Base-by-base conservation (phyloP, 2,329 filamentous ascomycete genomes). In the Alternaria novae-zelandiae region DNA sequence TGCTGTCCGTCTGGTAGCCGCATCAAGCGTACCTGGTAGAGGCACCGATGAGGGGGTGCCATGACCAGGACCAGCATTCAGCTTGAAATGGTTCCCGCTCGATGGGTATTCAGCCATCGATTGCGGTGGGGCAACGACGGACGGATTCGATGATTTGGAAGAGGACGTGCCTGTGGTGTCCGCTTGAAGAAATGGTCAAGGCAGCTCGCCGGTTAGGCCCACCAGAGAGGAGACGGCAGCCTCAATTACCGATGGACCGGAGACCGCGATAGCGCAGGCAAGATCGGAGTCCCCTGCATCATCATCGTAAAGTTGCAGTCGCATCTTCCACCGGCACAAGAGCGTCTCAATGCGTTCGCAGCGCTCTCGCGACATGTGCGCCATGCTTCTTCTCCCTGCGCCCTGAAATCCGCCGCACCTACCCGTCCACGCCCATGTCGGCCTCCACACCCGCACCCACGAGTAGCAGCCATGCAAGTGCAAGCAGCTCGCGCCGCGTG, bases 401-500 rank as follows among this genome's bases (percentile, higher is more conserved):
- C 44, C 46, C 20, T 66, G 60, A 66, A 54, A n/a, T 44, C 55
- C 53, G 45, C 59, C 54, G 61, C 56, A 61, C 57, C 45, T 25
- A 50, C 58, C 58, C 50, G 41, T 32, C 54, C 59, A 41, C 59
- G 44, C 47, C 59, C 43, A 65, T 55, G 59, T 51, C 62, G 20
- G n/a, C 65, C 26, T 46, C 59, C 46, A 59, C 58, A 23, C 55
- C 61, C 59, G 54, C 62, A 50, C 57, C 68, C 32, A 54, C 63
- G 45, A 44, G 61, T 43, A 51, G 54, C 64, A 54, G 49, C 28
- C 49, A 32, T 25, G 53, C 62, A 11, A 47, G 32, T 25, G 53
- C 62, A 11, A 47, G 32, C 72, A 78, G 60, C 61, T 77, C 76
- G 54, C 77, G 77, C 63, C 70, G 77, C 59, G 81, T 83, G 12